Conservation (phyloP, 73 alveolate species). For the Paramecium biaurelia region DNA sequence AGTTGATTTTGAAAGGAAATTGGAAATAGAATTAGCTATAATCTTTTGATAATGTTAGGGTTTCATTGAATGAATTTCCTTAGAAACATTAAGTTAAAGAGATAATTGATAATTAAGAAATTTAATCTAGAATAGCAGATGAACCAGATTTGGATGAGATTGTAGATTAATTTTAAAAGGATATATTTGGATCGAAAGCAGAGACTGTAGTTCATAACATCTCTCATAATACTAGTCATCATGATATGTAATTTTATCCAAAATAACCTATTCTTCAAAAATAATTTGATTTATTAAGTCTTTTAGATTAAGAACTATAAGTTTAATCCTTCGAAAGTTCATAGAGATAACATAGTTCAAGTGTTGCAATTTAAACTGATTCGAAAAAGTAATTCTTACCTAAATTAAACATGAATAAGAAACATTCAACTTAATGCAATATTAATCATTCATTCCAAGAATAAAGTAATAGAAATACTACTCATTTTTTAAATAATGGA, state of each 20-base stretch:
- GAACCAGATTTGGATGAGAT: neutral
- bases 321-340: neutral
- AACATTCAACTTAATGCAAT: neutral
- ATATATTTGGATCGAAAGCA: neutral
- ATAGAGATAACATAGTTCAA: neutral
- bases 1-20: neutral
- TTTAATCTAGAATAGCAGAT: neutral
- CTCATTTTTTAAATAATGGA: neutral
- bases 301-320: neutral
- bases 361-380: neutral
- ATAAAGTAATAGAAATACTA: neutral
- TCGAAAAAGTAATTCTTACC: neutral
- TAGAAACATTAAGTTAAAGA: neutral
- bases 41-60: neutral
- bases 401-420: neutral
- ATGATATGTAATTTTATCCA: neutral
- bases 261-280: neutral
- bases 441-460: neutral
- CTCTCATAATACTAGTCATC: neutral
- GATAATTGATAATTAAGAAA: neutral
- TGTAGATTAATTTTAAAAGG: neutral
- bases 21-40: neutral
- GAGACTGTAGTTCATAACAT: neutral
- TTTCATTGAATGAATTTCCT: slow-evolving; percentile 20
- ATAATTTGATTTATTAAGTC: neutral